phyloP scores from a whole-genome alignment of 2,329 filamentous ascomycete genomes.

The Hypoxylon sp. region DNA sequence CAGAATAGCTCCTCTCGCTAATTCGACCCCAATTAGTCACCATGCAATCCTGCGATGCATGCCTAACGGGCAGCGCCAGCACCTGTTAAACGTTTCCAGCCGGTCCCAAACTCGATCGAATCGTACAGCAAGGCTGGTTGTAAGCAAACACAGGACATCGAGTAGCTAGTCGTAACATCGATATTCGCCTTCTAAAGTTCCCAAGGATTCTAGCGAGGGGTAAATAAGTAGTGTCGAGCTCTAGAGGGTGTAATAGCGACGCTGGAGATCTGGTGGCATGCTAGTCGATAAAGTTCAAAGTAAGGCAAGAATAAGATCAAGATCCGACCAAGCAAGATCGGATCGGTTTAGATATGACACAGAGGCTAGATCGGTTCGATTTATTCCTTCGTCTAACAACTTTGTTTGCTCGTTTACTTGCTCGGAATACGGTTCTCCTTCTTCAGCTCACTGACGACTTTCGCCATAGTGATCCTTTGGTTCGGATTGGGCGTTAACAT shows the following conservation, averaged over 20 bases:
- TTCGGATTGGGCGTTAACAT: slow-evolving; percentile 68
- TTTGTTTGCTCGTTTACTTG: slow-evolving; percentile 34
- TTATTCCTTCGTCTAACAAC: slow-evolving; percentile 1
- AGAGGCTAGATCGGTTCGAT: slow-evolving; percentile 11
- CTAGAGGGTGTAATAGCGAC: slow-evolving; percentile 6
- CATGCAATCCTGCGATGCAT: slow-evolving; percentile 18
- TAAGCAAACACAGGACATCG: slow-evolving; percentile 4
- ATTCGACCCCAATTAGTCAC: slow-evolving; percentile 35
- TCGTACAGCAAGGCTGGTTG: background rate
- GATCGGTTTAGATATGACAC: slow-evolving; percentile 7
- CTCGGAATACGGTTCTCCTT: slow-evolving; percentile 48
- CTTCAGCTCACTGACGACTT: slow-evolving; percentile 63
- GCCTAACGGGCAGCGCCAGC: slow-evolving; percentile 12
- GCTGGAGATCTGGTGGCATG: background rate
- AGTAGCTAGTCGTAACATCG: slow-evolving; percentile 1
- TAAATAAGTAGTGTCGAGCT: background rate
- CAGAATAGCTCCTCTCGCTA: slow-evolving; percentile 27
- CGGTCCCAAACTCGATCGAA: slow-evolving; percentile 6
- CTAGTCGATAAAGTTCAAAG: slow-evolving; percentile 16
- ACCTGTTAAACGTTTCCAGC: slow-evolving; percentile 30
- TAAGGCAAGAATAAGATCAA: slow-evolving; percentile 17
- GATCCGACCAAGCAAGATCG: slow-evolving; percentile 14
- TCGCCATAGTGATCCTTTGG: slow-evolving; percentile 69
- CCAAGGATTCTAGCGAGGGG: background rate
- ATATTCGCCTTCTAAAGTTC: background rate